Conservation (phyloP, 1,284 basidiomycete genomes). For the Laetiporus sulphureus region DNA sequence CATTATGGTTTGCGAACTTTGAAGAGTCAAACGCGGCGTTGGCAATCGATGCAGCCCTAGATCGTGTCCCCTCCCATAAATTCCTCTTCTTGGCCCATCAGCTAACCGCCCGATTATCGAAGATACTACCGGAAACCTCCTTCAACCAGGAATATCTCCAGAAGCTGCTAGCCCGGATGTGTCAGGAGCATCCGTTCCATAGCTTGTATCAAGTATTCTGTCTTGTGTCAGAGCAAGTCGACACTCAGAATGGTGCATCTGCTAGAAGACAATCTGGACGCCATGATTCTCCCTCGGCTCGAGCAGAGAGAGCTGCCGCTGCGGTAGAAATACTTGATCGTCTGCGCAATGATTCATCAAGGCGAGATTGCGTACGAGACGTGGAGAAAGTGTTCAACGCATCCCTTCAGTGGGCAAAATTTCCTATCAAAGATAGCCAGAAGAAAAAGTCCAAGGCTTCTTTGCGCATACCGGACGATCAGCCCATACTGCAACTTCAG, state of each 20-base stretch:
- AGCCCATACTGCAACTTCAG: slow-evolving; percentile 41
- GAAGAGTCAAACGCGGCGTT: slow-evolving; percentile 49
- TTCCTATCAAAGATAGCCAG: slow-evolving; percentile 36
- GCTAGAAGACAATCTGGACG: slow-evolving; percentile 37
- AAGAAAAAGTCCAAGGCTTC: slow-evolving; percentile 14
- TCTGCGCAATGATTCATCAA: slow-evolving; percentile 38
- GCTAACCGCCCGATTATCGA: slow-evolving; percentile 80
- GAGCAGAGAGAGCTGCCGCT: slow-evolving; percentile 56
- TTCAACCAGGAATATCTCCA: slow-evolving; percentile 62
- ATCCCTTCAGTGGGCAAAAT: slow-evolving; percentile 78
- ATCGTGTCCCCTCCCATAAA: slow-evolving; percentile 79
- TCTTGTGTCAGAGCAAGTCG: slow-evolving; percentile 27
- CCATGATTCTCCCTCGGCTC: slow-evolving; percentile 32
- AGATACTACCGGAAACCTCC: slow-evolving; percentile 22
- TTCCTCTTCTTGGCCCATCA: slow-evolving; percentile 90
- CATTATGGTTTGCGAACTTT: slow-evolving; percentile 89
- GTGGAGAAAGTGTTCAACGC: slow-evolving; percentile 69
- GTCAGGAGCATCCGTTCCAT: slow-evolving; percentile 91
- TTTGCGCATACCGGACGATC: slow-evolving; percentile 33
- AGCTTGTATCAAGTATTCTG: slow-evolving; percentile 88
- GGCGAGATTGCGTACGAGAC: slow-evolving; percentile 40
- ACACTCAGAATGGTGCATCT: slow-evolving; percentile 10
- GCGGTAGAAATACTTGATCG: slow-evolving; percentile 65
- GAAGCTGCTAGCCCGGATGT: slow-evolving; percentile 68
- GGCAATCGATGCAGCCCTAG: slow-evolving; percentile 44